A percentile compares a stretch with the other conserved stretches of the same genome.
Evolutionary conservation across 352 stramenopile genomes (phyloP).

Genomic region (Globisporangium splendens): DNA sequence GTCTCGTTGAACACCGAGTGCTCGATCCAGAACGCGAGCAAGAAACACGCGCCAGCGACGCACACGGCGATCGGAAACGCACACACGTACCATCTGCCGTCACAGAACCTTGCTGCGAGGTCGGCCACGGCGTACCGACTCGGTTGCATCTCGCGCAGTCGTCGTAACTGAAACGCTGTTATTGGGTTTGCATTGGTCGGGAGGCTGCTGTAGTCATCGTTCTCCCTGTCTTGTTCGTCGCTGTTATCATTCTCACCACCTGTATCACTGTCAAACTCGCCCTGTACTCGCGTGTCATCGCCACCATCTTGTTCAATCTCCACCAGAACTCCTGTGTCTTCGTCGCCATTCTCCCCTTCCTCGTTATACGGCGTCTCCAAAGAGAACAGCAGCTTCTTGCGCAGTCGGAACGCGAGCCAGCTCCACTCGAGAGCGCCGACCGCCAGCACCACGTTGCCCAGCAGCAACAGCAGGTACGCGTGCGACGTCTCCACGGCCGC

Average conservation of each 20-base stretch:
- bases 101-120: conserved; percentile 23
- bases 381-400: conserved; percentile 35
- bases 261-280: neutral
- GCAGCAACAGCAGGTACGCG: conserved; percentile 38
- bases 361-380: conserved; percentile 9
- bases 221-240: neutral
- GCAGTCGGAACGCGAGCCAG: conserved; percentile 47
- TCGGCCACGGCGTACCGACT: conserved; percentile 21
- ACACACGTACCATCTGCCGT: conserved; percentile 24
- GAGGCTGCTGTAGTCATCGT: no score
- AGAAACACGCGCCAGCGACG: conserved; percentile 16
- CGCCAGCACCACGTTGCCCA: conserved; percentile 33
- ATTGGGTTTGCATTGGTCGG: neutral
- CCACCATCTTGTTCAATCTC: neutral
- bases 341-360: neutral
- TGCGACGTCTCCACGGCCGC: conserved; percentile 31
- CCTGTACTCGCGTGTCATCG: neutral
- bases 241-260: neutral
- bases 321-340: conserved; percentile 6
- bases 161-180: neutral
- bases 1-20: conserved; percentile 21
- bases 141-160: conserved; percentile 12
- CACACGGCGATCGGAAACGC: conserved; percentile 24
- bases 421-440: conserved; percentile 44
- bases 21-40: conserved; percentile 23